Percentiles rank a stretch among this genome's conserved stretches.
Evolutionary conservation across 108 stramenopile species (phyloP).

Genomic region (Halocafeteria seosinensis): DNA sequence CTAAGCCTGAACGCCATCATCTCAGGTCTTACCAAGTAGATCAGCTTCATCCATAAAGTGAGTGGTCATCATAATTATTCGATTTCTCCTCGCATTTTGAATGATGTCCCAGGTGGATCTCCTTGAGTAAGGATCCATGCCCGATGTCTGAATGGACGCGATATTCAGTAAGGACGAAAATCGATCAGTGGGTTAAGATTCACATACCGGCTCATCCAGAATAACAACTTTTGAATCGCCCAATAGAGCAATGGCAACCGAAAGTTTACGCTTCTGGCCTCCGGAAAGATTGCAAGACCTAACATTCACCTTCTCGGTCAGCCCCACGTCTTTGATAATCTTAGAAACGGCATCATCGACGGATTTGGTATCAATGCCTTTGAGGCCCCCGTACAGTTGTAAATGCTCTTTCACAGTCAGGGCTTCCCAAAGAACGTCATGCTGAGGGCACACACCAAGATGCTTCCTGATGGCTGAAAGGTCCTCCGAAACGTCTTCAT

Average conservation of each 20-base stretch:
- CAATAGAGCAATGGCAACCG: constrained; percentile 57
- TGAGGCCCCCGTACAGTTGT: constrained; percentile 51
- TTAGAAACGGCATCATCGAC: constrained; percentile 1
- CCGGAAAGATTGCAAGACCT: constrained; percentile 43
- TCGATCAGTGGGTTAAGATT: too few species aligned
- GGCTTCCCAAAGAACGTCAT: constrained; percentile 63
- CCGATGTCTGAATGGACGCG: too few species aligned
- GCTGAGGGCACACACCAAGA: constrained; percentile 78
- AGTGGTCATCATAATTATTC: constrained; percentile 45
- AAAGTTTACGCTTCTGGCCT: constrained; percentile 72
- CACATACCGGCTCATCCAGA: constrained; percentile 72
- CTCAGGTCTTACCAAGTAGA: too few species aligned
- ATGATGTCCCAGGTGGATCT: constrained; percentile 69
- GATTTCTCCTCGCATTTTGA: constrained; percentile 44
- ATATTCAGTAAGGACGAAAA: too few species aligned
- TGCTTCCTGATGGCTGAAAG: background rate
- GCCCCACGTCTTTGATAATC: constrained; percentile 25
- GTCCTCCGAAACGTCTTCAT: constrained; percentile 1
- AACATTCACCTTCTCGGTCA: constrained; percentile 31
- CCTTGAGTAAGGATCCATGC: constrained; percentile 23
- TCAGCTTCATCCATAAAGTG: constrained; percentile 63
- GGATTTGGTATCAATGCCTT: constrained; percentile 13
- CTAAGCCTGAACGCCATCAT: too few species aligned
- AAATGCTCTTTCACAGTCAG: constrained; percentile 74
- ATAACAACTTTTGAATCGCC: constrained; percentile 52